These are phyloP conservation scores for Dysphania ambrosioides DNA, from an alignment of 148 eudicot genomes.

Conservation along the genomic window DNA sequence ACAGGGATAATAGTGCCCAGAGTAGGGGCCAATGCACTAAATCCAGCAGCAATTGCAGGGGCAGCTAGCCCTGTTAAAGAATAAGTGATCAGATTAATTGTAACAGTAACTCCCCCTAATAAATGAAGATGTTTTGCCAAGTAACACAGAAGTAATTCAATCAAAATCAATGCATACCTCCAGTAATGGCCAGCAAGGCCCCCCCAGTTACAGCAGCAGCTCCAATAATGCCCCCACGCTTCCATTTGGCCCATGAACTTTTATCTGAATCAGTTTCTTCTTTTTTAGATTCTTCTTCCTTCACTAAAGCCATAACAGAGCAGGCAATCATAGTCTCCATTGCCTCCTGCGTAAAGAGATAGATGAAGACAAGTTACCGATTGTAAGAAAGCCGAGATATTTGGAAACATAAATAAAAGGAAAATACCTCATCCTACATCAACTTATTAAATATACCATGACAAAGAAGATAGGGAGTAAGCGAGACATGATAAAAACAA, in stretches of 20 bases:
- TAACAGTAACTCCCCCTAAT: neutral
- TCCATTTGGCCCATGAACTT: constrained; percentile 79
- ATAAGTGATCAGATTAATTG: constrained; percentile 8
- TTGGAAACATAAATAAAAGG: neutral
- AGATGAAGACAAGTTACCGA: neutral
- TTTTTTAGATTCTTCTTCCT: constrained; percentile 55
- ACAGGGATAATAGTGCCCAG: constrained; percentile 84
- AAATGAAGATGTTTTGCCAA: neutral
- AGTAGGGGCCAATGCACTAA: constrained; percentile 93
- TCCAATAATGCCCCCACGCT: constrained; percentile 93
- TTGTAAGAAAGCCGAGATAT: neutral
- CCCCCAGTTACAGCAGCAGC: constrained; percentile 98
- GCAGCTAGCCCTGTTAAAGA: constrained; percentile 87
- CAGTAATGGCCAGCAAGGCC: constrained; percentile 90
- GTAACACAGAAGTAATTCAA: neutral
- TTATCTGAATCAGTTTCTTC: constrained; percentile 44
- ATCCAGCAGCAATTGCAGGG: constrained; percentile 99
- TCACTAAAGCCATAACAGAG: constrained; percentile 91
- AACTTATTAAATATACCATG: neutral
- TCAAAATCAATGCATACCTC: constrained; percentile 48
- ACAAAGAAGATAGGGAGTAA: neutral
- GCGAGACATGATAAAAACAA: neutral
- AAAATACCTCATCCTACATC: neutral
- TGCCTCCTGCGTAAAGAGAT: constrained; percentile 61
- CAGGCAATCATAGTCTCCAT: constrained; percentile 82